Percentiles rank a stretch among this genome's conserved stretches.
phyloP scores from a whole-genome alignment of 345 rosid species.

The Geranium rotundifolium region DNA sequence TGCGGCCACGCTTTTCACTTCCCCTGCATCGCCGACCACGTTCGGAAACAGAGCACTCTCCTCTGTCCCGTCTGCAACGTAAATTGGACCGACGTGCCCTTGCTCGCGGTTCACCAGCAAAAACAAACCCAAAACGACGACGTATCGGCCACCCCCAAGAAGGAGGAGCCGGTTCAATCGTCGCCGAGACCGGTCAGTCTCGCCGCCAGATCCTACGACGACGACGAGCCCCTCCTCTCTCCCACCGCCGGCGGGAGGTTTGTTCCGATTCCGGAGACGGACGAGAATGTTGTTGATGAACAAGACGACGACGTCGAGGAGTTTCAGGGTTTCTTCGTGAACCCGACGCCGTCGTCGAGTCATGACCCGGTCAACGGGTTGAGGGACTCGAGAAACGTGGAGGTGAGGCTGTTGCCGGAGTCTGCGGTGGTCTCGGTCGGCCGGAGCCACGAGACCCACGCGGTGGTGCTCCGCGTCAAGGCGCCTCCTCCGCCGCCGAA shows the following conservation, averaged over 20 bases:
- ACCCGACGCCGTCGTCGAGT: slow-evolving; percentile 36
- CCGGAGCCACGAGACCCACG: slow-evolving; percentile 52
- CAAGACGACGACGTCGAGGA: slow-evolving; percentile 34
- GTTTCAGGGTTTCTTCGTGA: slow-evolving; percentile 71
- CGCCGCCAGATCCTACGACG: slow-evolving; percentile 44
- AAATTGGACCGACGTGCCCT: slow-evolving; percentile 60
- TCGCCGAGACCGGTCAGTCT: slow-evolving; percentile 24
- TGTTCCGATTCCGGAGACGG: slow-evolving; percentile 58
- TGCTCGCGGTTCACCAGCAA: slow-evolving; percentile 30
- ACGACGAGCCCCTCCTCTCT: slow-evolving; percentile 73
- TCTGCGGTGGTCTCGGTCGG: slow-evolving; percentile 50
- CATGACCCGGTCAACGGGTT: slow-evolving; percentile 15
- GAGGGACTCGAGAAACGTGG: slow-evolving; percentile 42
- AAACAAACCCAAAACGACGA: slow-evolving; percentile 6
- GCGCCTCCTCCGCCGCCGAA: slow-evolving; percentile 37
- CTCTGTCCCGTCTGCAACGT: slow-evolving; percentile 72
- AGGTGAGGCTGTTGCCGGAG: slow-evolving; percentile 46
- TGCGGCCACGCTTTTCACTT: slow-evolving; percentile 76
- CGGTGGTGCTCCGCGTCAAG: slow-evolving; percentile 45
- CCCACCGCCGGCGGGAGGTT: slow-evolving; percentile 31
- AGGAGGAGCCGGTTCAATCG: slow-evolving; percentile 9
- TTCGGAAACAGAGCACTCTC: slow-evolving; percentile 38
- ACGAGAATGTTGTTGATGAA: slow-evolving; percentile 36
- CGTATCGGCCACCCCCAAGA: neutral
- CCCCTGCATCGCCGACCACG: slow-evolving; percentile 60